These are phyloP conservation scores for Exutisphaerella laricina DNA, from an alignment of 2,329 filamentous ascomycete species.

Conservation along the genomic window DNA sequence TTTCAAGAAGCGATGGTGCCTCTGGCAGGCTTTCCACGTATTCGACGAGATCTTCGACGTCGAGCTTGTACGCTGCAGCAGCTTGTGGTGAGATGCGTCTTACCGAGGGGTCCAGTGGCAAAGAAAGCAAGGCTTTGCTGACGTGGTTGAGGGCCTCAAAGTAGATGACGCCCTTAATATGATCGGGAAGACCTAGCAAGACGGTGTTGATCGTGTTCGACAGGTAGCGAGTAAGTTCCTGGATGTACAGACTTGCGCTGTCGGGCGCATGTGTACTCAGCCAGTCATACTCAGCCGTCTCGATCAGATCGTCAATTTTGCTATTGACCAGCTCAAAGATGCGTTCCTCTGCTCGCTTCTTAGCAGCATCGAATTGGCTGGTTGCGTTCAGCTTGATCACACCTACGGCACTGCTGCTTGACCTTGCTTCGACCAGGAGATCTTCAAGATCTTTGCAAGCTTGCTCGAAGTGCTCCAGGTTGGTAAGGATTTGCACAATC, in stretches of 20 bases:
- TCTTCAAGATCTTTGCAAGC: conserved; percentile 87
- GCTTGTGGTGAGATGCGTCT: conserved; percentile 83
- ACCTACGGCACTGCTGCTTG: conserved; percentile 72
- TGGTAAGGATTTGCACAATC: conserved; percentile 97
- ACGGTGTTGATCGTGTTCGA: conserved; percentile 97
- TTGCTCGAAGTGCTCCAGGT: conserved; percentile 92
- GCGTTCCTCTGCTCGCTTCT: conserved; percentile 93
- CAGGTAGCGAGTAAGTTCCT: conserved; percentile 85
- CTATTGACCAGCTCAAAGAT: conserved; percentile 98
- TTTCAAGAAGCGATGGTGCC: conserved; percentile 81
- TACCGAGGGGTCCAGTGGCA: conserved; percentile 73
- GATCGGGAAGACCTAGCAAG: conserved; percentile 81
- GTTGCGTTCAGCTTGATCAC: conserved; percentile 77
- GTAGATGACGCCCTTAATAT: conserved; percentile 97
- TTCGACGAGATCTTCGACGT: conserved; percentile 74
- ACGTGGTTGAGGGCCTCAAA: conserved; percentile 93
- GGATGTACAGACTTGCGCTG: conserved; percentile 89
- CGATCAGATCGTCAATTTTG: conserved; percentile 95
- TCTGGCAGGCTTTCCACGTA: conserved; percentile 78
- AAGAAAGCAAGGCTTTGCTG: conserved; percentile 51
- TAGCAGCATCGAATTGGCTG: conserved; percentile 77
- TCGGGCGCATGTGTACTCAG: conserved; percentile 55
- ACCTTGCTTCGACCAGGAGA: conserved; percentile 76
- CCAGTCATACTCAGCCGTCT: conserved; percentile 97
- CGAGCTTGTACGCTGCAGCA: conserved; percentile 71